Percentiles rank a stretch among this genome's conserved stretches.
Conservation (phyloP, 108 stramenopile genomes). For the Skeletonema menzelii region DNA sequence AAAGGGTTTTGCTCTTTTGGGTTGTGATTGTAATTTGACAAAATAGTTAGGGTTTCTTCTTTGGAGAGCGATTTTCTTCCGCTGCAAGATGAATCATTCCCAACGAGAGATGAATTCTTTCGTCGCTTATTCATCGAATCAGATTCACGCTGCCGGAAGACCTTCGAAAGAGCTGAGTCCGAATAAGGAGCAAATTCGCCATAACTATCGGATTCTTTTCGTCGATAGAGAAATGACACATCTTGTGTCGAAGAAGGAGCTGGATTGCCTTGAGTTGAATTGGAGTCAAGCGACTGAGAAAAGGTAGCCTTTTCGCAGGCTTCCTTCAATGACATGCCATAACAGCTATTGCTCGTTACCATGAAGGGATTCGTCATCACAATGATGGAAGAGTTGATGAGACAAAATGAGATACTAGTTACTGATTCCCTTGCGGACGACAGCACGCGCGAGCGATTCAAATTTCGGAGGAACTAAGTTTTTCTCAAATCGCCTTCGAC, state of each 20-base stretch:
- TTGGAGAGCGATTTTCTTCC: conserved; percentile 18
- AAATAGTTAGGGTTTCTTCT: conserved; percentile 38
- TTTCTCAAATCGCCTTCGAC: not conserved
- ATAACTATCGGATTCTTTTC: conserved; percentile 43
- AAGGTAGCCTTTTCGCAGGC: conserved; percentile 15
- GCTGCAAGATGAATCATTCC: not conserved
- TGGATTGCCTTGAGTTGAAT: not conserved
- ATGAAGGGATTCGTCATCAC: conserved; percentile 46
- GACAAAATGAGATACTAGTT: too few species aligned
- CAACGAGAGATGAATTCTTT: conserved; percentile 16
- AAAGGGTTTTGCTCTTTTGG: conserved; percentile 63
- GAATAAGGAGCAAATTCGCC: conserved; percentile 39
- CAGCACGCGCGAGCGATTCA: not conserved
- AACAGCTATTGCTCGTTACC: conserved; percentile 57
- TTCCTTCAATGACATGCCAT: conserved; percentile 41
- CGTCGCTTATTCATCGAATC: conserved; percentile 51
- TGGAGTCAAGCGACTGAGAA: conserved; percentile 7
- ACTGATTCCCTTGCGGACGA: not conserved
- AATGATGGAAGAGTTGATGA: too few species aligned
- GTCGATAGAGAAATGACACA: conserved; percentile 45
- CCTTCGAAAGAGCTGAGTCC: conserved; percentile 40
- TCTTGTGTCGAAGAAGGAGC: conserved; percentile 9
- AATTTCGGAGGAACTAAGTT: not conserved
- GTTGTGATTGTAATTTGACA: conserved; percentile 55
- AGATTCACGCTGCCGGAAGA: conserved; percentile 39